These are phyloP conservation scores for Boletus coccyginus DNA, from an alignment of 768 basidiomycete species.

Conservation along the genomic window DNA sequence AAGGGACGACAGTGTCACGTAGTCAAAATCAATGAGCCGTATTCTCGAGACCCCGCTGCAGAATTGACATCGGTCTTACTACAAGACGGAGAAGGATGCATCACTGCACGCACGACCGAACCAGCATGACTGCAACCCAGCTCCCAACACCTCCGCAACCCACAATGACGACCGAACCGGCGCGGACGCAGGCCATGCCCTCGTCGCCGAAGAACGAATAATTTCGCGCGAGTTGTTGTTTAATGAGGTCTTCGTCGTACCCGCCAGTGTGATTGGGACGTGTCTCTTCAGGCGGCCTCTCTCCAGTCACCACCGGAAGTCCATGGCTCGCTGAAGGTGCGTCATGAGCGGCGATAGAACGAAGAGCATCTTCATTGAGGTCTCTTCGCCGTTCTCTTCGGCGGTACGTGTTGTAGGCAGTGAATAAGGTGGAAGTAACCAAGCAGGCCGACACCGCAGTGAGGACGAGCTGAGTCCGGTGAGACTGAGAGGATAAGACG, in stretches of 20 bases:
- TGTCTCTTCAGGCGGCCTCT: slow-evolving; percentile 9
- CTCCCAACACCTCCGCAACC: slow-evolving; percentile 98
- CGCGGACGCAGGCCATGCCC: slow-evolving; percentile 74
- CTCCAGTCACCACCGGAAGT: slow-evolving; percentile 2
- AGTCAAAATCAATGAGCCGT: slow-evolving; percentile 91
- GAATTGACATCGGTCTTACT: background rate
- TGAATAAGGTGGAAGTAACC: slow-evolving; percentile 57
- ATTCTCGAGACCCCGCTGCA: slow-evolving; percentile 71
- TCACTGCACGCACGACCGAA: slow-evolving; percentile 66
- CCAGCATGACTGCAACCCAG: slow-evolving; percentile 93
- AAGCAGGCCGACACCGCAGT: slow-evolving; percentile 65
- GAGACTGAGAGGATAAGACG: slow-evolving; percentile 39
- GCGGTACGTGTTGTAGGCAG: slow-evolving; percentile 52
- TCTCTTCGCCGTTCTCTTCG: slow-evolving; percentile 48
- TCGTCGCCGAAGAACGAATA: slow-evolving; percentile 94
- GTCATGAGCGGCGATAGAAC: slow-evolving; percentile 41
- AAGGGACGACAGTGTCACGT: slow-evolving; percentile 91
- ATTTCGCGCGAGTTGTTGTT: slow-evolving; percentile 90
- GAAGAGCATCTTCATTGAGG: slow-evolving; percentile 55
- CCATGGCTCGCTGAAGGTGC: background rate
- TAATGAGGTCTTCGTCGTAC: slow-evolving; percentile 80
- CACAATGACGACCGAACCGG: slow-evolving; percentile 78
- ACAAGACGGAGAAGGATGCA: background rate
- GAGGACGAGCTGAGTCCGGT: slow-evolving; percentile 61
- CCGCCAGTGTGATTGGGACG: slow-evolving; percentile 21